Percentiles rank a stretch among this genome's conserved stretches.
Conservation (phyloP, 805 yeast genomes). For the Candida maris region DNA sequence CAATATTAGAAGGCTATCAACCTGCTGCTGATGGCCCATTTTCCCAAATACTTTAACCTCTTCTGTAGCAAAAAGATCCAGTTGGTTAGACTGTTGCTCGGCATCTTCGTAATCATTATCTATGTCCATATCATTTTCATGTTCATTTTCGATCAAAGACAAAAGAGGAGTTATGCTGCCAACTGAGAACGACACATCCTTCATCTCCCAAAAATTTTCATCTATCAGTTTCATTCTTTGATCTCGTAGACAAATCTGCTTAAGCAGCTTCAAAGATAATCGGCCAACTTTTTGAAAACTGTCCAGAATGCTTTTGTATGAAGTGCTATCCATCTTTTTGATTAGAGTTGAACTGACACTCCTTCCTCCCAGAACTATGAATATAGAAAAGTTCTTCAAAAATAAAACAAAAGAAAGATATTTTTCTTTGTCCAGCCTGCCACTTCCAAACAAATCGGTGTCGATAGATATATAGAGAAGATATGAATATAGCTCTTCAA, state of each 20-base stretch:
- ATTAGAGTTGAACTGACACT: constrained; percentile 7
- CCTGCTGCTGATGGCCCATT: constrained; percentile 13
- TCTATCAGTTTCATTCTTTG: constrained; percentile 54
- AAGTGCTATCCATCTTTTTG: constrained; percentile 6
- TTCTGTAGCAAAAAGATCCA: constrained; percentile 11
- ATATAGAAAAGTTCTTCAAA: constrained; percentile 47
- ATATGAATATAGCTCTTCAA: constrained; percentile 62
- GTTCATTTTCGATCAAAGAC: constrained; percentile 15
- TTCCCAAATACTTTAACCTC: constrained; percentile 14
- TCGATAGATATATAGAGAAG: constrained; percentile 68
- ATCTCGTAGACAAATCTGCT: constrained; percentile 64
- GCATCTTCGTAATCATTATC: constrained; percentile 8
- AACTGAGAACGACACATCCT: constrained; percentile 12
- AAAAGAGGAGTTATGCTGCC: constrained; percentile 20
- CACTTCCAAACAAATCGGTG: constrained; percentile 46
- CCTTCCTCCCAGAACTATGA: constrained; percentile 28
- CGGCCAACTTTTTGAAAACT: constrained; percentile 18
- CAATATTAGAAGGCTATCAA: constrained; percentile 48
- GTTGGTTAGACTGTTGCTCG: neutral
- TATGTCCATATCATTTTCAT: constrained; percentile 6
- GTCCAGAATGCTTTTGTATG: constrained; percentile 10
- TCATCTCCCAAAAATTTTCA: constrained; percentile 51
- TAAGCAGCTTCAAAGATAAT: constrained; percentile 49
- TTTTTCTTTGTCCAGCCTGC: constrained; percentile 38
- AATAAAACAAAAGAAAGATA: constrained; percentile 42